Evolutionary conservation across 202 grass and related monocot species (phyloP).

Genomic region (Cymbopogon flexuosus): DNA sequence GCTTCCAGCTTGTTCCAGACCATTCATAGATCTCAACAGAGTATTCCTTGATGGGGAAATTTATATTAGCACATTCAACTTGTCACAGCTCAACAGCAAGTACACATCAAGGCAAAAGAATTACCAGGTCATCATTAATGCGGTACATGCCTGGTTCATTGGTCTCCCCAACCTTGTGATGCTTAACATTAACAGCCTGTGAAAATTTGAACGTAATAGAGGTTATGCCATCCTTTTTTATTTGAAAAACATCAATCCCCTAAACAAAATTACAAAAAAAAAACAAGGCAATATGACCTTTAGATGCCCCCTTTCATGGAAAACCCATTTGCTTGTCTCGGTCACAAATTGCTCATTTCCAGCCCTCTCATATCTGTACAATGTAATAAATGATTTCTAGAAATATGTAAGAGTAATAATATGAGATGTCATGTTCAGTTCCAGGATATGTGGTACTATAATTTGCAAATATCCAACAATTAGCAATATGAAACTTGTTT

Average conservation of each 20-base stretch:
- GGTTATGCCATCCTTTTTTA: background rate
- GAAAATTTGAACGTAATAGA: background rate
- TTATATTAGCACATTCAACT: conserved; percentile 29
- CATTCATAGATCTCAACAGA: conserved; percentile 95
- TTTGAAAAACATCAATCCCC: background rate
- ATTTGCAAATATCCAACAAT: conserved; percentile 14
- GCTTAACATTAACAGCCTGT: conserved; percentile 74
- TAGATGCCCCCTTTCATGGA: conserved; percentile 95
- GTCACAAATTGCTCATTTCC: conserved; percentile 95
- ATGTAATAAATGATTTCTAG: background rate
- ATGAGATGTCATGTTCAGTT: background rate
- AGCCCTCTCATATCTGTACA: conserved; percentile 65
- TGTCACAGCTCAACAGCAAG: background rate
- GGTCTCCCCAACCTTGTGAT: conserved; percentile 83
- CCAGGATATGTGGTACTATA: background rate
- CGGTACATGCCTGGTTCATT: conserved; percentile 89
- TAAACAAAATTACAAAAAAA: background rate
- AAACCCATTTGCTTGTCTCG: conserved; percentile 97
- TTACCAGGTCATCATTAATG: conserved; percentile 99
- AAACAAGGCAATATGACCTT: conserved; percentile 51
- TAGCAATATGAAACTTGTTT: background rate
- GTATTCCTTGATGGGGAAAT: conserved; percentile 64
- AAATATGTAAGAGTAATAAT: background rate
- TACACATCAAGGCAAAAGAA: conserved; percentile 26
- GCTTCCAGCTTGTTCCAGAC: conserved; percentile 94